These are phyloP conservation scores for Ogataea wickerhamii DNA, from an alignment of 805 yeast species.

Conservation along the genomic window DNA sequence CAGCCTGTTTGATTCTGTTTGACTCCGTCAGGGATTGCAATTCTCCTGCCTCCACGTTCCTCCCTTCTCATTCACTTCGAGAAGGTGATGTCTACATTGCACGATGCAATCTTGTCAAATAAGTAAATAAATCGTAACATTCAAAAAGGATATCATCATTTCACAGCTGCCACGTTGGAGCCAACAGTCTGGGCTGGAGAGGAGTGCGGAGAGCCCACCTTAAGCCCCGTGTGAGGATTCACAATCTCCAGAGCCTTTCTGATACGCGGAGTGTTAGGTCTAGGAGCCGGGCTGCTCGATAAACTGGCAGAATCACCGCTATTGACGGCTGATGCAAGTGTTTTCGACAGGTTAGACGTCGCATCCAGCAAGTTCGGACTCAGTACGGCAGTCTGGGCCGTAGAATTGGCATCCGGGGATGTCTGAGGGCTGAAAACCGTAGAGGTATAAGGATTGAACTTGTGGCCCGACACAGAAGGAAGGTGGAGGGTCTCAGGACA, in stretches of 20 bases:
- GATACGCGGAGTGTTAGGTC: constrained; percentile 53
- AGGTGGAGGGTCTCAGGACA: constrained; percentile 49
- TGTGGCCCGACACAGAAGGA: constrained; percentile 24
- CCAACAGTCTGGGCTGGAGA: constrained; percentile 9
- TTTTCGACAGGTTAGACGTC: constrained; percentile 13
- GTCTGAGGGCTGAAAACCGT: constrained; percentile 53
- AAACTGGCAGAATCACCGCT: not conserved
- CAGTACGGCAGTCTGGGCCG: constrained; percentile 16
- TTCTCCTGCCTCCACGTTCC: too few relatives aligned
- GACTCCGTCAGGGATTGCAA: too few relatives aligned
- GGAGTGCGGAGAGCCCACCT: constrained; percentile 44
- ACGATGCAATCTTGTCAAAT: too few relatives aligned
- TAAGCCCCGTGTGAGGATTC: constrained; percentile 57
- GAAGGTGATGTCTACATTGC: too few relatives aligned
- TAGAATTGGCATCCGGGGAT: constrained; percentile 34
- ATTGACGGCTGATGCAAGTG: constrained; percentile 3
- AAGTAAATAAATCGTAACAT: not conserved
- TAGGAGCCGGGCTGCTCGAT: constrained; percentile 27
- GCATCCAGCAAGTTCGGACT: constrained; percentile 12
- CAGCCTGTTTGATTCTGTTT: too few relatives aligned
- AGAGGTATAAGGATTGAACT: constrained; percentile 68
- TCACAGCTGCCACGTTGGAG: constrained; percentile 9
- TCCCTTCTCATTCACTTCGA: too few relatives aligned
- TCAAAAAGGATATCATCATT: constrained; percentile 6
- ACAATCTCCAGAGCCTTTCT: constrained; percentile 60